phyloP scores from a whole-genome alignment of 2,329 filamentous ascomycete genomes.

The Colletotrichum filicis region DNA sequence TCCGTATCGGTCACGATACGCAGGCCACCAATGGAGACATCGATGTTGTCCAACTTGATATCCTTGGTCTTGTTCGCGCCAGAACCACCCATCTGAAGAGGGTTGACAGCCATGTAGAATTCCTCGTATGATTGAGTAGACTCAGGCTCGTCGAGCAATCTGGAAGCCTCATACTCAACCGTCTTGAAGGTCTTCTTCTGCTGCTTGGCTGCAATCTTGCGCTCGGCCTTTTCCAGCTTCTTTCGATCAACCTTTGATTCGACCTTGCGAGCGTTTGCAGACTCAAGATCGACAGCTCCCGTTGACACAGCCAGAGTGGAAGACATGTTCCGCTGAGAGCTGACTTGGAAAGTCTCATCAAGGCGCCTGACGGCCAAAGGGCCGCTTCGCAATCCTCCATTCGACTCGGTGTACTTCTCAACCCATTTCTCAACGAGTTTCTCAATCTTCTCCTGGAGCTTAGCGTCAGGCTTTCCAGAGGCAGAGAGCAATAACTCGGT shows the following conservation, averaged over 20 bases:
- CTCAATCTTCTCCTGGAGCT: slow-evolving; percentile 82
- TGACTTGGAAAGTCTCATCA: slow-evolving; percentile 95
- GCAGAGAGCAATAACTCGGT: slow-evolving; percentile 93
- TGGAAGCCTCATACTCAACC: slow-evolving; percentile 96
- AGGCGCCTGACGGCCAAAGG: slow-evolving; percentile 85
- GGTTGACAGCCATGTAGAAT: slow-evolving; percentile 99
- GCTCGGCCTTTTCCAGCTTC: slow-evolving; percentile 98
- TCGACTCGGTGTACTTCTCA: slow-evolving; percentile 78
- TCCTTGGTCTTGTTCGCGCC: slow-evolving; percentile 94
- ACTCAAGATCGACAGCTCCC: slow-evolving; percentile 90
- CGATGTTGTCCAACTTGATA: slow-evolving; percentile 96
- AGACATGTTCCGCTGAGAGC: slow-evolving; percentile 93
- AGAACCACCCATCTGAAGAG: slow-evolving; percentile 82
- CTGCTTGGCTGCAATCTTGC: slow-evolving; percentile 97
- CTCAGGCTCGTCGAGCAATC: slow-evolving; percentile 84
- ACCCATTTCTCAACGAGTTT: slow-evolving; percentile 92
- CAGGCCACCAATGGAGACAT: slow-evolving; percentile 89
- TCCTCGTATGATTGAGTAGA: slow-evolving; percentile 95
- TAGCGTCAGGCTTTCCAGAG: slow-evolving; percentile 80
- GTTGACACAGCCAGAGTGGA: slow-evolving; percentile 91
- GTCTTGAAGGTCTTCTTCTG: slow-evolving; percentile 99
- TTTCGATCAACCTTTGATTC: slow-evolving; percentile 98
- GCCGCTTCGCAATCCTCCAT: slow-evolving; percentile 77
- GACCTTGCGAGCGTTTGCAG: slow-evolving; percentile 90
- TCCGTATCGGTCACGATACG: slow-evolving; percentile 93